phyloP scores from a whole-genome alignment of 768 basidiomycete species.

The Mycena kentingensis region DNA sequence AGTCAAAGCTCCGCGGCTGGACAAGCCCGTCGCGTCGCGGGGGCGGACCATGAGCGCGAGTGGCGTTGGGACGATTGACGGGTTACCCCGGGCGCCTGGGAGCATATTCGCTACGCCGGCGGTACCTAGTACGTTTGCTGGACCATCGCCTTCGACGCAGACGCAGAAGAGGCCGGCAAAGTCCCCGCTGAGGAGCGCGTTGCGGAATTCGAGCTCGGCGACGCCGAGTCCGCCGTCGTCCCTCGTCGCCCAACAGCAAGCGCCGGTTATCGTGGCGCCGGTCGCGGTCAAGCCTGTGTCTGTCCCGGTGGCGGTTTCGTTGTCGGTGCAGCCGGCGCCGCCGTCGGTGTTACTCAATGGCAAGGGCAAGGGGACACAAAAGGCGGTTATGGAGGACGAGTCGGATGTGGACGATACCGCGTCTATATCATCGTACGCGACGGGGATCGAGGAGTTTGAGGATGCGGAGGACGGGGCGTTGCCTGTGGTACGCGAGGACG shows the following conservation, averaged over 20 bases:
- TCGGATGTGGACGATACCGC: conserved; percentile 37
- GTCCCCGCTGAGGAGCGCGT: conserved; percentile 61
- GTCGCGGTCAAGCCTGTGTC: no score
- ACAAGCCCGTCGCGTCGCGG: conserved; percentile 33
- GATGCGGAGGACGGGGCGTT: conserved; percentile 33
- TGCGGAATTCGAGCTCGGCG: conserved; percentile 51
- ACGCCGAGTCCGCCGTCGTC: no score
- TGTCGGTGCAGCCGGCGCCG: no score
- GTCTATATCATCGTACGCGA: conserved; percentile 67
- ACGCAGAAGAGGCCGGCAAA: conserved; percentile 36
- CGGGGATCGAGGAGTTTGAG: conserved; percentile 57
- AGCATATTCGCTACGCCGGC: conserved; percentile 34
- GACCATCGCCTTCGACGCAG: conserved; percentile 10
- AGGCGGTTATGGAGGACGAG: conserved; percentile 2
- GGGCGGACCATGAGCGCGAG: conserved; percentile 25
- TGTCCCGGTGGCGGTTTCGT: neutral
- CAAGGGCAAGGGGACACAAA: conserved; percentile 26
- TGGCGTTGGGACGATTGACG: conserved; percentile 10
- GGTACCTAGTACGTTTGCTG: conserved; percentile 12
- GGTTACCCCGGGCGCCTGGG: conserved; percentile 36
- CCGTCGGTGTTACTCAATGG: no score
- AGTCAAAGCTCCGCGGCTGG: conserved; percentile 50
- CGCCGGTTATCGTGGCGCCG: no score
- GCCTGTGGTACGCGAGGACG: neutral
- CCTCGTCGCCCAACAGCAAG: no score